phyloP scores from a whole-genome alignment of 495 filamentous ascomycete genomes.

The Usnea hakonensis region DNA sequence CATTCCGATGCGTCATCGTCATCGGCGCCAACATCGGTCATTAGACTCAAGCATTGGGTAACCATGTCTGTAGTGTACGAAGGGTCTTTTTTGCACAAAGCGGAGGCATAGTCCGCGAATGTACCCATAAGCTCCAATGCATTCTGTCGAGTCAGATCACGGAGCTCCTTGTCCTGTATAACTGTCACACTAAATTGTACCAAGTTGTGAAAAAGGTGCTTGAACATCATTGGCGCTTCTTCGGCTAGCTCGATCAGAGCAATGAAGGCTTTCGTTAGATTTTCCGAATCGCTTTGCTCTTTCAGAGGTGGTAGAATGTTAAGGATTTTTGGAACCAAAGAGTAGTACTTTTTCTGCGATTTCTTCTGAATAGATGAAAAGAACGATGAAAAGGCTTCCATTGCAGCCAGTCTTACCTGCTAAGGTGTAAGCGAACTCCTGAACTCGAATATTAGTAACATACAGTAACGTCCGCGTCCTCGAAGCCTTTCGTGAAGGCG shows the following conservation, averaged over 20 bases:
- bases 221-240: slow-evolving; percentile 92
- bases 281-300: slow-evolving; percentile 76
- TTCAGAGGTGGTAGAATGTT: slow-evolving; percentile 92
- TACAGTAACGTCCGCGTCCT: slow-evolving; percentile 75
- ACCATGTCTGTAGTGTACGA: slow-evolving; percentile 94
- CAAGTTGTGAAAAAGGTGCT: slow-evolving; percentile 76
- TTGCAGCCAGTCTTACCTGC: slow-evolving; percentile 79
- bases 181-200: slow-evolving; percentile 88
- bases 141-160: slow-evolving; percentile 84
- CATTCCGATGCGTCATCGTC: slow-evolving; percentile 94
- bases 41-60: slow-evolving; percentile 93
- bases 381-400: slow-evolving; percentile 94
- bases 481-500: slow-evolving; percentile 86
- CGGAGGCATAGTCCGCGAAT: slow-evolving; percentile 88
- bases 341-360: slow-evolving; percentile 75
- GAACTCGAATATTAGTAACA: slow-evolving; percentile 20
- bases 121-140: slow-evolving; percentile 95
- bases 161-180: slow-evolving; percentile 90
- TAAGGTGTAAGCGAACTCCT: slow-evolving; percentile 10
- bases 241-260: slow-evolving; percentile 92
- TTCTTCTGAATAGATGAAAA: slow-evolving; percentile 87
- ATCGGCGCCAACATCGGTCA: slow-evolving; percentile 96
- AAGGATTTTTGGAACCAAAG: slow-evolving; percentile 76
- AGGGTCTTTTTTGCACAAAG: slow-evolving; percentile 88
- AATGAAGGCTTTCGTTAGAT: slow-evolving; percentile 79